Conservation (phyloP, 2,329 filamentous ascomycete species). For the Pestalotiopsis sp. region DNA sequence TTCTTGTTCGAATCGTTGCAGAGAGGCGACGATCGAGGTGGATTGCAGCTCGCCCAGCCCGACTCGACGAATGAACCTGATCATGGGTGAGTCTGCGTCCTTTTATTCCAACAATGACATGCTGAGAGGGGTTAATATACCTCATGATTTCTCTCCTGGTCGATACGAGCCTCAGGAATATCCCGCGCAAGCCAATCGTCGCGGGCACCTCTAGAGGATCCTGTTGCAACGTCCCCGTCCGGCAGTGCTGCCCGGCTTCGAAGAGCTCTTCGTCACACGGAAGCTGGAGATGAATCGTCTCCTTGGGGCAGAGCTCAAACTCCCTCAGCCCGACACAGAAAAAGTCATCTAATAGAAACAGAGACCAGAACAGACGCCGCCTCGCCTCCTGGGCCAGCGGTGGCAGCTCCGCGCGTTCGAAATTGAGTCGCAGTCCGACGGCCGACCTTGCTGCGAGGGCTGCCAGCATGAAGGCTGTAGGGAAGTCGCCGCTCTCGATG, state of each 20-base stretch:
- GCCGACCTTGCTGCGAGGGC: constrained; percentile 39
- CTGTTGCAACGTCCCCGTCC: constrained; percentile 26
- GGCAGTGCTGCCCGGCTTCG: constrained; percentile 21
- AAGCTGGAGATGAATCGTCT: constrained; percentile 41
- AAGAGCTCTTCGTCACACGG: constrained; percentile 38
- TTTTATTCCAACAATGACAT: neutral
- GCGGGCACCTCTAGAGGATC: constrained; percentile 18
- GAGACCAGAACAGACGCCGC: constrained; percentile 42
- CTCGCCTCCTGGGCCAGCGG: constrained; percentile 40
- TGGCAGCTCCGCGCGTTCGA: constrained; percentile 38
- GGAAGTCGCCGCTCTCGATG: constrained; percentile 35
- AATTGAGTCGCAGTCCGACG: constrained; percentile 41
- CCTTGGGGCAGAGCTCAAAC: constrained; percentile 42
- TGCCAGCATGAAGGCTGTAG: constrained; percentile 39
- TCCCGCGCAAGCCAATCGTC: constrained; percentile 26
- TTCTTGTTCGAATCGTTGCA: constrained; percentile 29
- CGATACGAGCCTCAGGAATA: constrained; percentile 29
- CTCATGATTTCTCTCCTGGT: constrained; percentile 31
- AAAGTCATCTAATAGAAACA: constrained; percentile 43
- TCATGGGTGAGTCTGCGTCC: constrained; percentile 2
- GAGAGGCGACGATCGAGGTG: constrained; percentile 25
- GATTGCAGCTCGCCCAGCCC: constrained; percentile 29
- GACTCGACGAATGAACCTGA: constrained; percentile 31
- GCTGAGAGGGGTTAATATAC: constrained; percentile 12
- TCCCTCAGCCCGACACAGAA: constrained; percentile 44